Evolutionary conservation across 345 rosid species (phyloP).

Genomic region (Melaleuca quinquenervia): DNA sequence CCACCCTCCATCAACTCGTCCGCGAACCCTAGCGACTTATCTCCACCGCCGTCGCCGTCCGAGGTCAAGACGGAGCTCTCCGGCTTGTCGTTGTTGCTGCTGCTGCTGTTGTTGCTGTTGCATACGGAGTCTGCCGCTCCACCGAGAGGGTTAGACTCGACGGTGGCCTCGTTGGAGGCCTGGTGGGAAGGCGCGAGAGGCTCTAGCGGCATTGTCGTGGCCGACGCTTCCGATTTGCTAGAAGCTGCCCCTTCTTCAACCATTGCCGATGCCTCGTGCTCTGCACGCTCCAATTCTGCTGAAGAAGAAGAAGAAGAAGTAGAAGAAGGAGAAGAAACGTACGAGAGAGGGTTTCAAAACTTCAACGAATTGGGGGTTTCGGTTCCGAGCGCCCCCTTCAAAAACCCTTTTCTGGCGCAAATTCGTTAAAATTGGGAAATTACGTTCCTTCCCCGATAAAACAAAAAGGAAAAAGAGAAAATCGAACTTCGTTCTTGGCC

Average conservation of each 20-base stretch:
- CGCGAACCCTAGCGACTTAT: constrained; percentile 49
- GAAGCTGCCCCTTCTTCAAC: constrained; percentile 20
- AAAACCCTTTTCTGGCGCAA: neutral
- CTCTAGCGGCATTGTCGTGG: constrained; percentile 5
- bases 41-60: constrained; percentile 6
- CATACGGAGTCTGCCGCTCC: constrained; percentile 62
- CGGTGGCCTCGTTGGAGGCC: constrained; percentile 33
- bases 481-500: neutral
- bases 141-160: constrained; percentile 10
- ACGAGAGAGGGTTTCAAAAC: neutral
- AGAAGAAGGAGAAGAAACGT: neutral
- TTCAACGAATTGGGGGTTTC: neutral
- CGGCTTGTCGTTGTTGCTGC: constrained; percentile 6
- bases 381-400: neutral
- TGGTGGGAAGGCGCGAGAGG: neutral
- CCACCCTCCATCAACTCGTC: constrained; percentile 62
- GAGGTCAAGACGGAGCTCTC: constrained; percentile 31
- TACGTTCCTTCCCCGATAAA: neutral
- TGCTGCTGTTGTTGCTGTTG: constrained; percentile 15
- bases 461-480: too few species aligned
- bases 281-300: neutral
- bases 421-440: neutral
- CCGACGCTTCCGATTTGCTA: constrained; percentile 11
- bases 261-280: constrained; percentile 7
- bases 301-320: neutral